Conservation (phyloP, 2,329 filamentous ascomycete genomes). For the Phaeosphaeriaceae sp. region DNA sequence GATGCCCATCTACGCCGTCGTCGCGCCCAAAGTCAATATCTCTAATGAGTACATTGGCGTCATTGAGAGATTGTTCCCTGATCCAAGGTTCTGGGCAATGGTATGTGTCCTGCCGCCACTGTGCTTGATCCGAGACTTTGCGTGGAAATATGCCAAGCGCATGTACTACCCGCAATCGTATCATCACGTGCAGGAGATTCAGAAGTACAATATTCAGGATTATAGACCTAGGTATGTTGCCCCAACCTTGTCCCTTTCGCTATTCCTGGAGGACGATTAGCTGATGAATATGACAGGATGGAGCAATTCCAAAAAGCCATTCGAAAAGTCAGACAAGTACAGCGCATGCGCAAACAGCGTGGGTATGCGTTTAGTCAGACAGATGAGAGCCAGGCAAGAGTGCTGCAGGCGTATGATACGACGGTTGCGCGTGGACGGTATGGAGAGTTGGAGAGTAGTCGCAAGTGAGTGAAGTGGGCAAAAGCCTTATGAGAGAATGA, state of each 20-base stretch:
- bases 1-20: constrained; percentile 83
- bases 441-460: constrained; percentile 86
- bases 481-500: neutral
- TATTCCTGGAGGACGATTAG: neutral
- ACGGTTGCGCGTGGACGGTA: constrained; percentile 90
- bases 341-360: constrained; percentile 98
- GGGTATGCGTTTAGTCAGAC: constrained; percentile 98
- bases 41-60: constrained; percentile 87
- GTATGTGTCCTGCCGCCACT: constrained; percentile 79
- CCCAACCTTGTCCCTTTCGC: neutral
- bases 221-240: constrained; percentile 90
- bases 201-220: constrained; percentile 99
- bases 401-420: constrained; percentile 97
- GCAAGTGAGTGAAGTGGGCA: constrained; percentile 20
- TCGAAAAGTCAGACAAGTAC: constrained; percentile 95
- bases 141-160: constrained; percentile 96
- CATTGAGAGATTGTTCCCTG: constrained; percentile 79
- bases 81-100: constrained; percentile 91
- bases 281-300: constrained; percentile 68
- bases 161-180: constrained; percentile 98
- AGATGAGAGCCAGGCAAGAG: constrained; percentile 92
- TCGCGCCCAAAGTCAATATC: constrained; percentile 82
- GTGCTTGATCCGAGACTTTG: constrained; percentile 87
- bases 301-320: constrained; percentile 99
- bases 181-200: constrained; percentile 98